Conservation (phyloP, 2,329 filamentous ascomycete species). For the Sporothrix pallida region DNA sequence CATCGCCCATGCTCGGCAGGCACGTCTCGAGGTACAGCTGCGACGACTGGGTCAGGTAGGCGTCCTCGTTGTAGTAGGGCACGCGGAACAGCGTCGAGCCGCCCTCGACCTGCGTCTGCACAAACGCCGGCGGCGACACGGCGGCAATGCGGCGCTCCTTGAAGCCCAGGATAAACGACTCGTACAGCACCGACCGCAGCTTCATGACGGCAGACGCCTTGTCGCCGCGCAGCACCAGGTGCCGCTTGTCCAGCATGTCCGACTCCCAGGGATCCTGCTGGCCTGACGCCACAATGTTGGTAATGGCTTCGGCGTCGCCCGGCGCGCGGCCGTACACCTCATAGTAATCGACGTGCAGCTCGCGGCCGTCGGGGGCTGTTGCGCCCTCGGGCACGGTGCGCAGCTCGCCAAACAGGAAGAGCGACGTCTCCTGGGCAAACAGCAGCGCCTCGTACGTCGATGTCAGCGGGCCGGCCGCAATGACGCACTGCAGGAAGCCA, state of each 20-base stretch:
- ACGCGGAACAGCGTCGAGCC: conserved; percentile 90
- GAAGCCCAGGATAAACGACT: conserved; percentile 80
- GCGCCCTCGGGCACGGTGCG: conserved; percentile 77
- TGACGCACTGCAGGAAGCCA: conserved; percentile 81
- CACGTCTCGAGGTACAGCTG: conserved; percentile 98
- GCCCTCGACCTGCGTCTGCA: conserved; percentile 94
- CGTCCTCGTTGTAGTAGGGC: conserved; percentile 67
- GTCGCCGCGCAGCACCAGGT: conserved; percentile 85
- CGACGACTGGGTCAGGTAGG: conserved; percentile 94
- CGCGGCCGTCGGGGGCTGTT: conserved; percentile 80
- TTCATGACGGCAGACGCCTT: conserved; percentile 84
- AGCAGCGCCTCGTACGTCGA: conserved; percentile 92
- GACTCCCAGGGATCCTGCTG: conserved; percentile 64
- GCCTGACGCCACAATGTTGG: conserved; percentile 70
- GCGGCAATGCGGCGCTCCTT: conserved; percentile 78
- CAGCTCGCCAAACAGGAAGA: conserved; percentile 84
- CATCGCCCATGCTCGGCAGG: conserved; percentile 86
- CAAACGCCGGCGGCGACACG: conserved; percentile 86
- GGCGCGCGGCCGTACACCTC: conserved; percentile 72
- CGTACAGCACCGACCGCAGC: conserved; percentile 79
- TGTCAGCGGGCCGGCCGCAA: conserved; percentile 76
- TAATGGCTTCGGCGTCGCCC: conserved; percentile 88
- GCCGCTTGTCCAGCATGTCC: conserved; percentile 68
- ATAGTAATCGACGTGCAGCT: conserved; percentile 91
- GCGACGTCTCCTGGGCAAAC: conserved; percentile 84